These are phyloP conservation scores for Sporothrix pallida DNA, from an alignment of 2,329 filamentous ascomycete species.

Conservation along the genomic window DNA sequence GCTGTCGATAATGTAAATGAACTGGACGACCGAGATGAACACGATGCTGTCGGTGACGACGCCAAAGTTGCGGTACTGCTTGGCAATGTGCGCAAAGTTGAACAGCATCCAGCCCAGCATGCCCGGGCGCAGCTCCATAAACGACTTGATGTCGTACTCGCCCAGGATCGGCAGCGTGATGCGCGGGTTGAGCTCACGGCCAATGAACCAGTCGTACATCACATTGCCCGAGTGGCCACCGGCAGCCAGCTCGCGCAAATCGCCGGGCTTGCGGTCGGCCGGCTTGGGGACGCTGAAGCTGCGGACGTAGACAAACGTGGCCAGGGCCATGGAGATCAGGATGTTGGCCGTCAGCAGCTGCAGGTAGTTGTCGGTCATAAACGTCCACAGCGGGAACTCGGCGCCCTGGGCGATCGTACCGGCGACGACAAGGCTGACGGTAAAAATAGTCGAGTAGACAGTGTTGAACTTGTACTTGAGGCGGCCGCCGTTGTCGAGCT, in stretches of 20 bases:
- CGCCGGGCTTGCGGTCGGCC: constrained; percentile 61
- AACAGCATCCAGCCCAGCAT: constrained; percentile 88
- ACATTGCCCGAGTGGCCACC: constrained; percentile 84
- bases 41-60: constrained; percentile 85
- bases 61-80: constrained; percentile 85
- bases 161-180: constrained; percentile 78
- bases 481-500: constrained; percentile 71
- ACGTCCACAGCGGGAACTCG: constrained; percentile 87
- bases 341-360: constrained; percentile 85
- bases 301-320: constrained; percentile 78
- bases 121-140: constrained; percentile 88
- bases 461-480: constrained; percentile 85
- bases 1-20: constrained; percentile 81
- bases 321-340: constrained; percentile 72
- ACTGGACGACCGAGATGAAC: constrained; percentile 77
- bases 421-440: constrained; percentile 70
- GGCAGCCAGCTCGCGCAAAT: constrained; percentile 78
- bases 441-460: constrained; percentile 75
- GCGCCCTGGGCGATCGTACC: constrained; percentile 80
- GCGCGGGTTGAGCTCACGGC: constrained; percentile 91
- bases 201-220: constrained; percentile 96
- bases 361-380: constrained; percentile 88
- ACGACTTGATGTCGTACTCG: constrained; percentile 88
- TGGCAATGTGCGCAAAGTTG: constrained; percentile 81
- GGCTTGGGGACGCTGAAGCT: constrained; percentile 72